Percentiles rank a stretch among this genome's conserved stretches.
These are phyloP conservation scores for Phaseolus lunatus DNA, from an alignment of 306 rosid genomes.

Conservation along the genomic window DNA sequence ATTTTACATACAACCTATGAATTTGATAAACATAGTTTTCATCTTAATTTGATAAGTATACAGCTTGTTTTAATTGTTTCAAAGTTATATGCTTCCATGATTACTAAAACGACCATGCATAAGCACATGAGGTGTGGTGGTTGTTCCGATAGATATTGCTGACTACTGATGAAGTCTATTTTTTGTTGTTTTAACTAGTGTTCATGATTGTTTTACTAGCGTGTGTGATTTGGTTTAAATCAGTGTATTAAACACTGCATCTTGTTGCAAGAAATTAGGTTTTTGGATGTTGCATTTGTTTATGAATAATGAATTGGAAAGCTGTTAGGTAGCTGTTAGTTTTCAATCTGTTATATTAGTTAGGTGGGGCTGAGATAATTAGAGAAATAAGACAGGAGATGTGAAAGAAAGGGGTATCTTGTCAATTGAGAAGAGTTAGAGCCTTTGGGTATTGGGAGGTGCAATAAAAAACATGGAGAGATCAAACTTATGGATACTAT, in stretches of 20 bases:
- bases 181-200: not conserved
- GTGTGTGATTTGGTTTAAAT: not conserved
- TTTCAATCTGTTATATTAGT: too few species aligned
- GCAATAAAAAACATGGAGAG: not conserved
- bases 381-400: too few species aligned
- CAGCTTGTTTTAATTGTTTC: conserved; percentile 29
- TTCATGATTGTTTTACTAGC: not conserved
- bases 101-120: not conserved
- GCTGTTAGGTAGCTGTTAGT: not conserved
- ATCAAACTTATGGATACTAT: conserved; percentile 14
- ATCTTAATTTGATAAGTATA: conserved; percentile 25
- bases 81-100: conserved; percentile 2
- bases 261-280: not conserved
- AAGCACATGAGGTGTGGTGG: not conserved
- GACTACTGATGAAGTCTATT: not conserved
- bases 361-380: too few species aligned
- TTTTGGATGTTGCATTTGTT: not conserved
- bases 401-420: too few species aligned
- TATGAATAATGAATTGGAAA: not conserved
- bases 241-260: not conserved
- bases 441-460: too few species aligned
- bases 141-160: not conserved
- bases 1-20: conserved; percentile 10
- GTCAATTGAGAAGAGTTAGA: too few species aligned
- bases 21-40: conserved; percentile 20